Conservation (phyloP, 106 monocot genomes). For the Allium cepa region DNA sequence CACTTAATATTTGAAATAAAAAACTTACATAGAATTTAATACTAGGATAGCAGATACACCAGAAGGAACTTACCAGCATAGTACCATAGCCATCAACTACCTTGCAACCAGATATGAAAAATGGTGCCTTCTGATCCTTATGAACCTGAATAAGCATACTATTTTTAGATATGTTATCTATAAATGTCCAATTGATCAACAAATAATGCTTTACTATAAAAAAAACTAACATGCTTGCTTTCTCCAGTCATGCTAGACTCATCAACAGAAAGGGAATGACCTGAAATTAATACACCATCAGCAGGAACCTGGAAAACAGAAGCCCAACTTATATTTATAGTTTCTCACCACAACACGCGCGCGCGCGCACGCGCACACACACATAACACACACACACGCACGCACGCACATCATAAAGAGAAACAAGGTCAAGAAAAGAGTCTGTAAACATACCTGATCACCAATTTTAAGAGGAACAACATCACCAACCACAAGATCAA, state of each 20-base stretch:
- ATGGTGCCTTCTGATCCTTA: slow-evolving; percentile 79
- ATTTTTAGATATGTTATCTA: neutral
- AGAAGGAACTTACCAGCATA: slow-evolving; percentile 63
- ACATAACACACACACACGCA: too few species aligned
- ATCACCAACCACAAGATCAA: slow-evolving; percentile 76
- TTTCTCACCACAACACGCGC: neutral
- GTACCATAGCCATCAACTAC: slow-evolving; percentile 91
- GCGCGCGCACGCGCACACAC: too few species aligned
- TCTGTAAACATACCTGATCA: slow-evolving; percentile 55
- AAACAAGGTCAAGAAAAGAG: neutral
- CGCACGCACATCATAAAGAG: too few species aligned
- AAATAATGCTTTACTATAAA: neutral
- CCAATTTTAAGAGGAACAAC: slow-evolving; percentile 66
- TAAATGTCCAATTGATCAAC: neutral
- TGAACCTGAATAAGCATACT: slow-evolving; percentile 33
- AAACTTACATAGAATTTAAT: too few species aligned
- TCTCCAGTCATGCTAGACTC: slow-evolving; percentile 99
- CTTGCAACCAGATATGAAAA: slow-evolving; percentile 99
- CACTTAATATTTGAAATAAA: too few species aligned
- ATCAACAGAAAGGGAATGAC: slow-evolving; percentile 77
- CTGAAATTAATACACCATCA: slow-evolving; percentile 72
- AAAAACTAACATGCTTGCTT: slow-evolving; percentile 68
- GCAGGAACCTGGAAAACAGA: slow-evolving; percentile 62
- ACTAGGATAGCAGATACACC: too few species aligned
- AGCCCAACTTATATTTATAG: slow-evolving; percentile 9